Evolutionary conservation across 2,329 filamentous ascomycete species (phyloP), one percentile per base, ranked within the genome.

Genomic region (Nannizzia gypsea): DNA sequence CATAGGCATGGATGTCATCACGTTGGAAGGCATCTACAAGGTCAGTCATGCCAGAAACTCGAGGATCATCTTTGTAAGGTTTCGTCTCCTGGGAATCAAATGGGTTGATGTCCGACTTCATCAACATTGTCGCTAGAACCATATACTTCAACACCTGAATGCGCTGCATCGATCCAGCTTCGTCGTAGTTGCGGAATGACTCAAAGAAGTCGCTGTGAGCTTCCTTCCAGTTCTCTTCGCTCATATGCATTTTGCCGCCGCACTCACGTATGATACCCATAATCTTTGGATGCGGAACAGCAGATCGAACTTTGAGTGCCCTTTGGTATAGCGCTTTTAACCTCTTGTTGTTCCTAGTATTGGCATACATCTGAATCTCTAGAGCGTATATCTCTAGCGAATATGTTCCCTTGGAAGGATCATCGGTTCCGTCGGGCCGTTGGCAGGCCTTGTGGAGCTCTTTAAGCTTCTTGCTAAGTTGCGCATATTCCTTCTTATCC

Each of bases 221-320:
- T 69, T 91, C 89, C 72, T 93, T 90, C 93, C 93, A 99, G 72
- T 97, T 97, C 77, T 97, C 93, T 79, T 99, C 93, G 73, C 89
- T 93, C 93, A 99, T 97, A 77, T 97, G 91, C 93, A 99, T 99
- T 80, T 99, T 99, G 67, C 93, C 93, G 68, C 93, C 93, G 72
- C 93, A 99, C 77, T 99, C 93, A 59, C 92, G 87, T 70, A 99
- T 99, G 72, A 99, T 92, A 57, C 93, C 93, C 90, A 97, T 96
- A 72, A 99, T 96, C 76, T 96, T 95, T 61, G 93, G 93, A 75
- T 99, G 93, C 42, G 93, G 92, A 11, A 99, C 93, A 0, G 93
- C 93, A n/a, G 93, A 97, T 63, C 90, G 87, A 59, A 99, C 92
- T 65, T 88, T 88, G 56, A 99, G 81, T 3, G 93, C 93, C 63